phyloP scores from a whole-genome alignment of 305 asterid genomes.

The Salvia sclarea region DNA sequence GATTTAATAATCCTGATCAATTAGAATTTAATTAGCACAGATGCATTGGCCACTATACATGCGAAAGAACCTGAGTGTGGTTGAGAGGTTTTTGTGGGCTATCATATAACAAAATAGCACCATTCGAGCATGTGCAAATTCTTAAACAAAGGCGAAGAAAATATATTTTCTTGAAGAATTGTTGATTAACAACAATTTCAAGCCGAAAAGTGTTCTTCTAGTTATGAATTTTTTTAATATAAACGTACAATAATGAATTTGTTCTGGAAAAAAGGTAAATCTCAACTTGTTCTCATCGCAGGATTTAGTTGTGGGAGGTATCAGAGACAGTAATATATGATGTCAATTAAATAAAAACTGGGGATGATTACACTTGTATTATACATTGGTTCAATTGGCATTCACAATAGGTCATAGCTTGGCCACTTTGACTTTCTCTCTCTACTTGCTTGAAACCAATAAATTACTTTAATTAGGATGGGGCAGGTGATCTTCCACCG shows the following conservation, averaged over 20 bases:
- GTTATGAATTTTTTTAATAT: neutral
- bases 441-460: constrained; percentile 30
- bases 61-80: too few species aligned
- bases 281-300: too few species aligned
- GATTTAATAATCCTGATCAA: too few species aligned
- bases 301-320: neutral
- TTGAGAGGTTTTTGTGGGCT: too few species aligned
- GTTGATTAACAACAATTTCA: neutral
- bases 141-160: neutral
- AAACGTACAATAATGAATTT: too few species aligned
- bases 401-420: constrained; percentile 41
- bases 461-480: constrained; percentile 41
- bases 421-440: constrained; percentile 30
- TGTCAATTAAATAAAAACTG: constrained; percentile 50
- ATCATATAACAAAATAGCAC: too few species aligned
- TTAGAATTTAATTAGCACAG: too few species aligned
- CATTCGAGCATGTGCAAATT: too few species aligned
- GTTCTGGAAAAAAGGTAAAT: too few species aligned
- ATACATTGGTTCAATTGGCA: constrained; percentile 49
- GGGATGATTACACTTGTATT: constrained; percentile 50
- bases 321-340: constrained; percentile 13
- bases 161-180: neutral
- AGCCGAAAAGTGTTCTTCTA: neutral
- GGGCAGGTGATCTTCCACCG: constrained; percentile 75
- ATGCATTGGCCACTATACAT: too few species aligned